Evolutionary conservation across 768 basidiomycete species (phyloP).

Genomic region (Kwoniella bestiolae): DNA sequence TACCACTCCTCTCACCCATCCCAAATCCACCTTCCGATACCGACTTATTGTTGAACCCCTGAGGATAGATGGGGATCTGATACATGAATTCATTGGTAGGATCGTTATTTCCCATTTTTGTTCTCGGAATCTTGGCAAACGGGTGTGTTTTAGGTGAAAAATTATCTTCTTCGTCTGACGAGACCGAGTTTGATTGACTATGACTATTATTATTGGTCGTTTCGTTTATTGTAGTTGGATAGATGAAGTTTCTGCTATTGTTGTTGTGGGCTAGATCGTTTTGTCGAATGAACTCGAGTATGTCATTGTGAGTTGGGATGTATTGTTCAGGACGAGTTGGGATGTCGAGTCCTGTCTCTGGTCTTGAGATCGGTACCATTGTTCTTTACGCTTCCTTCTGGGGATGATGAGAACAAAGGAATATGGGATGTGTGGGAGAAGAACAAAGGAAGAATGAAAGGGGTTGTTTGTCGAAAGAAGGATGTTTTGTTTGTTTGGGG

Average conservation of each 20-base stretch:
- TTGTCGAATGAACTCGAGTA: neutral
- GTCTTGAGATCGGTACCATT: conserved; percentile 6
- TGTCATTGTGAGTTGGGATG: neutral
- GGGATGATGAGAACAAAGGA: conserved; percentile 6
- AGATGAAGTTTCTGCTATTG: neutral
- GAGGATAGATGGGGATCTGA: conserved; percentile 34
- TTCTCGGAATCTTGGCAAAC: conserved; percentile 12
- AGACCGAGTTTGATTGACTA: neutral
- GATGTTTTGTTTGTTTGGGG: neutral
- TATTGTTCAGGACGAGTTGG: conserved; percentile 13
- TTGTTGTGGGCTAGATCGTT: conserved; percentile 1
- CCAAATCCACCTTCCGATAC: conserved; percentile 19
- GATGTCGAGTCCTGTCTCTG: conserved; percentile 10
- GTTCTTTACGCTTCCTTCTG: conserved; percentile 7
- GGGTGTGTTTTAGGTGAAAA: conserved; percentile 24
- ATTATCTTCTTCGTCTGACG: neutral
- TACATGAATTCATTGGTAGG: conserved; percentile 49
- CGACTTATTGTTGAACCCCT: conserved; percentile 1
- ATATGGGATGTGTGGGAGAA: neutral
- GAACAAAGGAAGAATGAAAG: conserved; percentile 9
- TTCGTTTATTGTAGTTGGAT: conserved; percentile 2
- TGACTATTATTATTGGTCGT: conserved; percentile 2
- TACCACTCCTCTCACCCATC: neutral
- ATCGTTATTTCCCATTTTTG: conserved; percentile 34
- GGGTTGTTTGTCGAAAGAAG: neutral